Evolutionary conservation across 1,284 basidiomycete genomes (phyloP).

Genomic region (Cystobasidium slooffiae): DNA sequence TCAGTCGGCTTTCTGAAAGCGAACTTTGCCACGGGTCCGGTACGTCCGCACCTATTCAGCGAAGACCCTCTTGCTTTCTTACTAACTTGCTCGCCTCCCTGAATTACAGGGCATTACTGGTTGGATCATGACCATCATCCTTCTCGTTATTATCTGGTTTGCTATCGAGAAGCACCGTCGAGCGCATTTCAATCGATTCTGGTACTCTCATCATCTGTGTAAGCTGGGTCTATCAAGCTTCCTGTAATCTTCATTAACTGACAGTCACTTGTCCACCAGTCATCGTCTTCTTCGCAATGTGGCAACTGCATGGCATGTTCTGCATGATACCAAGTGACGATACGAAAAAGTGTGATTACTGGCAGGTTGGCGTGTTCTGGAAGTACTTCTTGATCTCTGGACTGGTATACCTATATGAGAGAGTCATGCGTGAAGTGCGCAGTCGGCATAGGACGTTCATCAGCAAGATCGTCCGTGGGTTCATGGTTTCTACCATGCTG

Average conservation of each 20-base stretch:
- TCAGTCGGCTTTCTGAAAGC: conserved; percentile 70
- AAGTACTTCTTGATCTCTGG: conserved; percentile 82
- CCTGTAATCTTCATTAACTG: neutral
- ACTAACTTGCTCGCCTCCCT: conserved; percentile 2
- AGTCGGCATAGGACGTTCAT: conserved; percentile 85
- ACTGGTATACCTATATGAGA: conserved; percentile 78
- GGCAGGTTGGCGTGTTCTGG: conserved; percentile 90
- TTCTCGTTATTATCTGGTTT: conserved; percentile 78
- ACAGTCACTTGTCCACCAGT: conserved; percentile 53
- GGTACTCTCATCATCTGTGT: conserved; percentile 70
- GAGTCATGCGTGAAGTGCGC: conserved; percentile 81
- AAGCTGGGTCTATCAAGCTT: neutral
- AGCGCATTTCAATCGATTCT: conserved; percentile 73
- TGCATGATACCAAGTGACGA: conserved; percentile 71
- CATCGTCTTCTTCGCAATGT: conserved; percentile 83
- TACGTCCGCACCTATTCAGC: neutral
- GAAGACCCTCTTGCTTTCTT: neutral
- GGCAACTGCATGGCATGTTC: conserved; percentile 93
- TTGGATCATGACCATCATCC: conserved; percentile 79
- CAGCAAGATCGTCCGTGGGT: conserved; percentile 73
- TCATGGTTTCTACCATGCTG: neutral
- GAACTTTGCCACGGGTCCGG: conserved; percentile 69
- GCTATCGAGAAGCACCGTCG: conserved; percentile 76
- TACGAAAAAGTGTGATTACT: conserved; percentile 78
- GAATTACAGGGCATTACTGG: conserved; percentile 75